A percentile compares a stretch with the other conserved stretches of the same genome.
These are phyloP conservation scores for Myxozyma lipomycoides DNA, from an alignment of 805 yeast species.

Conservation along the genomic window DNA sequence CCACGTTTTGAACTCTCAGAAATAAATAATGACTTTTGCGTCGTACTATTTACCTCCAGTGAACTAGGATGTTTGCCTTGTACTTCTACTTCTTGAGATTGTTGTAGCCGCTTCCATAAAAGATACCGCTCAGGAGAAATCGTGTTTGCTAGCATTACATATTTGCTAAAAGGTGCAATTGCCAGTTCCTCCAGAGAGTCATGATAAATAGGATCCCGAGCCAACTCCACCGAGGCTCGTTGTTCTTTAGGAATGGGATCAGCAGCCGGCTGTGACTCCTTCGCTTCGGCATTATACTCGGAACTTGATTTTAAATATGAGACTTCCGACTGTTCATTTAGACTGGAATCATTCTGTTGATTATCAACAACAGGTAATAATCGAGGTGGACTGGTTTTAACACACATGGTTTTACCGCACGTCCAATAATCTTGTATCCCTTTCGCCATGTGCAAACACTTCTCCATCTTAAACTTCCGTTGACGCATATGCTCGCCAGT, in stretches of 20 bases:
- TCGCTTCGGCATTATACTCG: constrained; percentile 13
- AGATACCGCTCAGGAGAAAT: constrained; percentile 4
- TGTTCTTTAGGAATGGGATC: constrained; percentile 3
- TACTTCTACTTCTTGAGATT: neutral
- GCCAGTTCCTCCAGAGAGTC: constrained; percentile 39
- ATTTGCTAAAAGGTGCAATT: constrained; percentile 30
- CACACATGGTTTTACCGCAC: constrained; percentile 54
- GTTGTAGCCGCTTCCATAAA: constrained; percentile 1
- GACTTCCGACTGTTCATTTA: constrained; percentile 9
- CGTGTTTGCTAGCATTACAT: constrained; percentile 13
- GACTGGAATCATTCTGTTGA: neutral
- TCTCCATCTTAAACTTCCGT: constrained; percentile 62
- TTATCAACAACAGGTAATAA: constrained; percentile 28
- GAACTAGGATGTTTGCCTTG: neutral
- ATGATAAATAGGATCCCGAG: constrained; percentile 12
- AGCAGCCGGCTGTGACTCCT: constrained; percentile 28
- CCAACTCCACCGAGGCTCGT: neutral
- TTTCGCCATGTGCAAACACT: constrained; percentile 65
- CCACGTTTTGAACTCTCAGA: constrained; percentile 22
- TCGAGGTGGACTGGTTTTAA: constrained; percentile 49
- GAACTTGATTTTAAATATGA: neutral
- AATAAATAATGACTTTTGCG: constrained; percentile 17
- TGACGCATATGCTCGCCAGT: constrained; percentile 71
- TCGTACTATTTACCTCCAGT: neutral
- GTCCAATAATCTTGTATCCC: constrained; percentile 75